These are phyloP conservation scores for Pseudogymnoascus sp. DNA, from an alignment of 2,329 filamentous ascomycete genomes.

Conservation along the genomic window DNA sequence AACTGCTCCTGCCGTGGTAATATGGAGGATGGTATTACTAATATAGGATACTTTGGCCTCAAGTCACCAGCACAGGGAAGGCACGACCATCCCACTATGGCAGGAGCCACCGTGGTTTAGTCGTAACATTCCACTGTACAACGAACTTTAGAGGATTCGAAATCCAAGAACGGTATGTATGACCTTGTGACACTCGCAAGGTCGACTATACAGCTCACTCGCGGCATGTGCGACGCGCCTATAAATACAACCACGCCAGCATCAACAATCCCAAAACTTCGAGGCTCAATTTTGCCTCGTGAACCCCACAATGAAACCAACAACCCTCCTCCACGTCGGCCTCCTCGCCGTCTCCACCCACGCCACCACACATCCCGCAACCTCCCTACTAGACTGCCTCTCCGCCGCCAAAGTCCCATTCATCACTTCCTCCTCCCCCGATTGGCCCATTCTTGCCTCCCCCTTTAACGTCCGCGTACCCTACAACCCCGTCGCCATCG, in stretches of 20 bases:
- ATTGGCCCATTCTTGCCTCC: background rate
- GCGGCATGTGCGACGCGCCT: background rate
- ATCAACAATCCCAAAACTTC: background rate
- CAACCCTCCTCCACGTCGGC: background rate
- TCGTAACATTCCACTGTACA: background rate
- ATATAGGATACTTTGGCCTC: background rate
- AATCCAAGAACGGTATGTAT: background rate
- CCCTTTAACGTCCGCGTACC: background rate
- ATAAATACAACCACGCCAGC: background rate
- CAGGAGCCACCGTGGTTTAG: background rate
- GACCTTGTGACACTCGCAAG: background rate
- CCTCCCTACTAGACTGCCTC: background rate
- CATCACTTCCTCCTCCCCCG: background rate
- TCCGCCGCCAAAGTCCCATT: background rate
- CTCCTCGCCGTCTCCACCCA: background rate
- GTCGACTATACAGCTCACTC: background rate
- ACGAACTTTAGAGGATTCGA: background rate
- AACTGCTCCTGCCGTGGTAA: background rate
- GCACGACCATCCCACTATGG: background rate
- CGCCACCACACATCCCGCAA: background rate
- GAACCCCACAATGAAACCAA: background rate
- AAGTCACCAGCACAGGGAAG: background rate
- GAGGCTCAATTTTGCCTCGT: background rate
- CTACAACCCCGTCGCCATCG: slow-evolving; percentile 9
- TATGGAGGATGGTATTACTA: background rate